Conservation (phyloP, 2,329 filamentous ascomycete species). For the Teratosphaeria viscida region DNA sequence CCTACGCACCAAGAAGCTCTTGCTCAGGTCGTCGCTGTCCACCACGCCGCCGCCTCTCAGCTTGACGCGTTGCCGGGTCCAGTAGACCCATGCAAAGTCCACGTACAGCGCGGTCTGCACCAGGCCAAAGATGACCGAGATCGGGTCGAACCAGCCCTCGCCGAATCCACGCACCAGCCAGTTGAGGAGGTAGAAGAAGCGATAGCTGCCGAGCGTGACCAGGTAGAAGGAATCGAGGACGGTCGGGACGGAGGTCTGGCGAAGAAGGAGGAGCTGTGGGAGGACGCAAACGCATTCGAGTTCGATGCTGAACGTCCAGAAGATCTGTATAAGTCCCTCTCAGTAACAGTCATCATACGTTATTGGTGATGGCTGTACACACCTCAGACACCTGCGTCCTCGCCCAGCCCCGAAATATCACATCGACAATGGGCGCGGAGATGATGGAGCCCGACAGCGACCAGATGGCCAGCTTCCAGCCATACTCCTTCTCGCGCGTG, state of each 20-base stretch:
- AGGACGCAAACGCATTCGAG: constrained; percentile 86
- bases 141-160: constrained; percentile 52
- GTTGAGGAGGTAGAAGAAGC: constrained; percentile 80
- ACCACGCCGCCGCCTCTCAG: constrained; percentile 78
- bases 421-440: constrained; percentile 60
- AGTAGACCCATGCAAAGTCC: constrained; percentile 97
- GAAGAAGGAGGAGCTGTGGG: constrained; percentile 80
- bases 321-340: constrained; percentile 43
- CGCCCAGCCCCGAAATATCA: constrained; percentile 48
- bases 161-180: constrained; percentile 61
- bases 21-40: constrained; percentile 76
- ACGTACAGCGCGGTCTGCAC: constrained; percentile 83
- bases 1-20: constrained; percentile 71
- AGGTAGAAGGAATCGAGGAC: constrained; percentile 97
- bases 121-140: constrained; percentile 75
- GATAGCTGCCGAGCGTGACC: constrained; percentile 74
- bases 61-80: constrained; percentile 85
- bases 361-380: constrained; percentile 2
- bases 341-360: not conserved
- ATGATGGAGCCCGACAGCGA: constrained; percentile 56
- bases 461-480: constrained; percentile 79
- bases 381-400: constrained; percentile 20
- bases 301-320: constrained; percentile 83
- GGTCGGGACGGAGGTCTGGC: constrained; percentile 89
- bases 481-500: constrained; percentile 79